phyloP scores from a whole-genome alignment of 2,329 filamentous ascomycete genomes.

The Drechslerella coelobrocha region DNA sequence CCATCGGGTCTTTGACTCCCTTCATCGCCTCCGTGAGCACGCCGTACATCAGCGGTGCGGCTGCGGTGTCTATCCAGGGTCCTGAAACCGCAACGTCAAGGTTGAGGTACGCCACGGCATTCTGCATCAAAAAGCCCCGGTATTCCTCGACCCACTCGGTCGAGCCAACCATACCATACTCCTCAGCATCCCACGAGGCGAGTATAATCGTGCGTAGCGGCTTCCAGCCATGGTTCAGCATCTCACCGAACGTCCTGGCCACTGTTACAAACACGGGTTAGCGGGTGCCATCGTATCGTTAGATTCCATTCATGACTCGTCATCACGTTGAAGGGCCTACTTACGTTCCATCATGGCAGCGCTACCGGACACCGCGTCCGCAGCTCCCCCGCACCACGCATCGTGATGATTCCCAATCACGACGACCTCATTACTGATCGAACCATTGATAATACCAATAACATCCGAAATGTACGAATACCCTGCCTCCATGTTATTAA shows the following conservation, averaged over 20 bases:
- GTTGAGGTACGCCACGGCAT: conserved; percentile 88
- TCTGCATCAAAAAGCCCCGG: conserved; percentile 71
- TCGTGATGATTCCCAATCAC: conserved; percentile 94
- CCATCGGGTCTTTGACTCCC: conserved; percentile 31
- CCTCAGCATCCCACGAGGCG: conserved; percentile 91
- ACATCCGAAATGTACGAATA: conserved; percentile 42
- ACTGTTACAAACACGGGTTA: conserved; percentile 18
- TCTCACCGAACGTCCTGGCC: conserved; percentile 79
- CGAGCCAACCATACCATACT: conserved; percentile 91
- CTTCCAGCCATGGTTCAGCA: conserved; percentile 81
- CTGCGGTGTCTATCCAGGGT: conserved; percentile 74
- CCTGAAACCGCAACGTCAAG: conserved; percentile 84
- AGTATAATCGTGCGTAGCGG: conserved; percentile 93
- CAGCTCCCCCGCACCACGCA: conserved; percentile 84
- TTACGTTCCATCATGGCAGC: conserved; percentile 56
- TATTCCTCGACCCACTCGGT: conserved; percentile 94
- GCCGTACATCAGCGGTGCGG: conserved; percentile 77
- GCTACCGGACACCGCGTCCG: conserved; percentile 81
- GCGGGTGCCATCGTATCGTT: background rate
- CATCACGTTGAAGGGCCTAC: conserved; percentile 68
- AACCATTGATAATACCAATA: conserved; percentile 73
- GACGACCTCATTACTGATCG: conserved; percentile 85
- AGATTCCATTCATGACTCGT: conserved; percentile 63
- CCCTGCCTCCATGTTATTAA: conserved; percentile 29
- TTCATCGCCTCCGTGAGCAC: conserved; percentile 43